phyloP scores from a whole-genome alignment of 1,284 basidiomycete species.

The Leccinum subrobustum region DNA sequence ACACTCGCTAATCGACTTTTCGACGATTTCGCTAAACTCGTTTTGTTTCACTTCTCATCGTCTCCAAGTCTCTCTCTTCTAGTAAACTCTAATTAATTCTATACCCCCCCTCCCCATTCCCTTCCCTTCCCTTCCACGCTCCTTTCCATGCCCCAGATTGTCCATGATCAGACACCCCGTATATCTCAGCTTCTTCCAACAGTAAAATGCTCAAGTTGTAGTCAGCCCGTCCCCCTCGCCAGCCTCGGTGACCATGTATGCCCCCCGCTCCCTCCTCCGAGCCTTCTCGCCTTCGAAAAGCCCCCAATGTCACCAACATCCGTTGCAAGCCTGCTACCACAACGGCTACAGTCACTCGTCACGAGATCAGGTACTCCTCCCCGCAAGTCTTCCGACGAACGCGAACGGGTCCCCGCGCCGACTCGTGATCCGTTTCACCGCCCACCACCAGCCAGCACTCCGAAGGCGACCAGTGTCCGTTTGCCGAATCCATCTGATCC shows the following conservation, averaged over 20 bases:
- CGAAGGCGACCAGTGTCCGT: constrained; percentile 6
- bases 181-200: constrained; percentile 78
- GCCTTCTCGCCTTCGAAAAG: constrained; percentile 29
- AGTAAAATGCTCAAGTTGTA: constrained; percentile 81
- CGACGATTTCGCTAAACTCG: constrained; percentile 3
- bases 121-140: constrained; percentile 7
- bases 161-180: constrained; percentile 38
- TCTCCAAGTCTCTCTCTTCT: neutral
- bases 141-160: constrained; percentile 43
- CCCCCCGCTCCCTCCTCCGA: constrained; percentile 44
- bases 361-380: constrained; percentile 18
- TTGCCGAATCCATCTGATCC: constrained; percentile 10
- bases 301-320: constrained; percentile 36
- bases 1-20: constrained; percentile 16
- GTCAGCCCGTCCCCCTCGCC: constrained; percentile 62
- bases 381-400: constrained; percentile 10
- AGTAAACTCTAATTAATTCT: constrained; percentile 22
- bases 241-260: constrained; percentile 78
- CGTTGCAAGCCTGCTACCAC: constrained; percentile 35
- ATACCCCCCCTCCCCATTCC: constrained; percentile 17
- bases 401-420: constrained; percentile 8
- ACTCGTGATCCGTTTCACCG: constrained; percentile 32
- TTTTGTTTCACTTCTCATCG: constrained; percentile 2
- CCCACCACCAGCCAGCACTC: constrained; percentile 10
- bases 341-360: constrained; percentile 38